Conservation (phyloP, 306 rosid species). For the Datisca glomerata region DNA sequence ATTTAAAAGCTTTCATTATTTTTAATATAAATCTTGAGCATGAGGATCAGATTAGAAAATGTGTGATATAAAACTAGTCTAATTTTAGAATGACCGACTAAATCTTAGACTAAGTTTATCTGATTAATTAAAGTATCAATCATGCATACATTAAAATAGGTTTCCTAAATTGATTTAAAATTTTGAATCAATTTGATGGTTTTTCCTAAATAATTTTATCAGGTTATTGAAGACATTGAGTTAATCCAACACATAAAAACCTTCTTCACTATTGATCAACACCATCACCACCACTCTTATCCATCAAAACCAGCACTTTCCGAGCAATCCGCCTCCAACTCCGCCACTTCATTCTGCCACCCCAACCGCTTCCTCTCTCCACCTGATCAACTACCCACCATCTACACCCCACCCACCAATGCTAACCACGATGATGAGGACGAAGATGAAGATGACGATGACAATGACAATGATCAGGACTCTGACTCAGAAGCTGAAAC, state of each 20-base stretch:
- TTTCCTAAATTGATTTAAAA: background rate
- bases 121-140: too few species aligned
- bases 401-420: slow-evolving; percentile 15
- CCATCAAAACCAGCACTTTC: slow-evolving; percentile 81
- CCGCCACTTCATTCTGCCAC: slow-evolving; percentile 46
- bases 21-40: too few species aligned
- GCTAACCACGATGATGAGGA: too few species aligned
- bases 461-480: slow-evolving; percentile 20
- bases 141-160: background rate
- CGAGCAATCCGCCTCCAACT: slow-evolving; percentile 82
- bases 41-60: too few species aligned
- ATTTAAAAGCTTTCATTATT: too few species aligned
- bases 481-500: slow-evolving; percentile 51
- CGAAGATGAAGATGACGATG: slow-evolving; percentile 28
- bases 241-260: slow-evolving; percentile 59
- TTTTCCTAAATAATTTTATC: background rate
- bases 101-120: too few species aligned
- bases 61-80: too few species aligned
- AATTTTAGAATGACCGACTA: too few species aligned
- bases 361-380: slow-evolving; percentile 21
- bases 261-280: slow-evolving; percentile 35
- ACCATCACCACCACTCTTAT: slow-evolving; percentile 23
- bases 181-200: background rate
- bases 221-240: slow-evolving; percentile 65
- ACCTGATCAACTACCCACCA: slow-evolving; percentile 7